Percentiles rank a stretch among this genome's conserved stretches.
These are phyloP conservation scores for Rhizopogon salebrosus DNA, from an alignment of 768 basidiomycete genomes.

Conservation along the genomic window DNA sequence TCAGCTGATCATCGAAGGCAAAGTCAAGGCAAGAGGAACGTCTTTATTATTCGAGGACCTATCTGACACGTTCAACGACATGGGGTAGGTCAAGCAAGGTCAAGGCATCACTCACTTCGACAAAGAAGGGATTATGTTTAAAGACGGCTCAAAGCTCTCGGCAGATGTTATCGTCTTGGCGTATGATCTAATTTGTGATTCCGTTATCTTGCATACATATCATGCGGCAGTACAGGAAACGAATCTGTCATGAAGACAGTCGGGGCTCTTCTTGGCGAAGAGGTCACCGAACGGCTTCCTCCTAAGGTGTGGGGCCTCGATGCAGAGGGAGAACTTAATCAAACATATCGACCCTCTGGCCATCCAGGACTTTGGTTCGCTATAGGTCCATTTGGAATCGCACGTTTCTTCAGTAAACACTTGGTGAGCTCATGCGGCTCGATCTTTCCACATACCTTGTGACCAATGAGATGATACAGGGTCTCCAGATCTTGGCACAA, in stretches of 20 bases:
- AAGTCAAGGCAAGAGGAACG: background rate
- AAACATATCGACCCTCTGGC: background rate
- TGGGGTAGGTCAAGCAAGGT: constrained; percentile 23
- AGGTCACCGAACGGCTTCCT: background rate
- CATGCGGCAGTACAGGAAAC: background rate
- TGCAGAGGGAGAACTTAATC: background rate
- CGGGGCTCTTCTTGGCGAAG: background rate
- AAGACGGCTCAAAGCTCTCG: constrained; percentile 31
- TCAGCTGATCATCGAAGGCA: background rate
- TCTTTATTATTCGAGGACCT: background rate
- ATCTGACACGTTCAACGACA: background rate
- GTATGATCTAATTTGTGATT: constrained; percentile 30
- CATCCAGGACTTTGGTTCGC: background rate
- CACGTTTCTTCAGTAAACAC: background rate
- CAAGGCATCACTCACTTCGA: constrained; percentile 33
- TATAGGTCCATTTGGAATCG: background rate
- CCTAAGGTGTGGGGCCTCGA: background rate
- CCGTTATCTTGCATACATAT: background rate
- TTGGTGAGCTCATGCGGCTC: background rate
- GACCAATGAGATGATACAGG: no score
- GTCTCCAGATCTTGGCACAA: no score
- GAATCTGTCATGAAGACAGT: background rate
- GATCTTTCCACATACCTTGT: no score
- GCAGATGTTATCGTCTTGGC: constrained; percentile 44
- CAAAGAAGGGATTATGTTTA: constrained; percentile 37